A percentile compares a stretch with the other conserved stretches of the same genome.
These are phyloP conservation scores for Neurospora sp. DNA, from an alignment of 495 filamentous ascomycete species.

Conservation along the genomic window DNA sequence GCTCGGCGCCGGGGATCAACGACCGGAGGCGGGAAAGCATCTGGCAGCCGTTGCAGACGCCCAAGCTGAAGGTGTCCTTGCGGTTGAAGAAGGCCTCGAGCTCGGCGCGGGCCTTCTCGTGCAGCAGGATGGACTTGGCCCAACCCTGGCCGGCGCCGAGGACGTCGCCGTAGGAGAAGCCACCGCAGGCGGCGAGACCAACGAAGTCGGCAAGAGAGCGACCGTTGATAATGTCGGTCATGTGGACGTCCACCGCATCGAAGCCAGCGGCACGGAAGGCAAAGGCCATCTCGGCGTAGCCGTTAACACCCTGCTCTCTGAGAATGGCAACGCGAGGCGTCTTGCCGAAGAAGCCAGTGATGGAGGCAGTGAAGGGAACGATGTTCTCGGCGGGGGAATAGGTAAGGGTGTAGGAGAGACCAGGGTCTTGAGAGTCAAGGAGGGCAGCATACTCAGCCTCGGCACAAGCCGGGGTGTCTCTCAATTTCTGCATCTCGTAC, in stretches of 20 bases:
- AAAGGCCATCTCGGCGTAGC: conserved; percentile 91
- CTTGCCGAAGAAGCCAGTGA: conserved; percentile 58
- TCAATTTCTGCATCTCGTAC: conserved; percentile 78
- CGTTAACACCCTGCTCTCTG: conserved; percentile 90
- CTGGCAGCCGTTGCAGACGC: conserved; percentile 97
- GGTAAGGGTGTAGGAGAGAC: conserved; percentile 73
- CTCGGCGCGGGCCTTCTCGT: conserved; percentile 62
- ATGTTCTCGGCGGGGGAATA: conserved; percentile 74
- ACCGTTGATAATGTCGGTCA: conserved; percentile 82
- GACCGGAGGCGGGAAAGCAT: conserved; percentile 78
- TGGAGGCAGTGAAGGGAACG: conserved; percentile 56
- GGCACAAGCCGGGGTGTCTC: conserved; percentile 82
- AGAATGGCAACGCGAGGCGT: conserved; percentile 87
- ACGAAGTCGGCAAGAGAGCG: conserved; percentile 70
- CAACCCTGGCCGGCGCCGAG: conserved; percentile 91
- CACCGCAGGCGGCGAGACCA: conserved; percentile 87
- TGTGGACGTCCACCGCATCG: conserved; percentile 86
- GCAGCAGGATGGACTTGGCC: conserved; percentile 87
- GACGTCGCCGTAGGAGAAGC: conserved; percentile 95
- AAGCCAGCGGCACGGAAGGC: conserved; percentile 90
- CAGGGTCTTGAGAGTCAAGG: conserved; percentile 65
- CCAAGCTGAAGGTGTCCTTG: conserved; percentile 81
- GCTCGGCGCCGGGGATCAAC: conserved; percentile 72
- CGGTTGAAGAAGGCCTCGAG: conserved; percentile 83
- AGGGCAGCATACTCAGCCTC: conserved; percentile 76